phyloP scores from a whole-genome alignment of 1,139 yeast genomes.

The Sugiyamaella novakii region DNA sequence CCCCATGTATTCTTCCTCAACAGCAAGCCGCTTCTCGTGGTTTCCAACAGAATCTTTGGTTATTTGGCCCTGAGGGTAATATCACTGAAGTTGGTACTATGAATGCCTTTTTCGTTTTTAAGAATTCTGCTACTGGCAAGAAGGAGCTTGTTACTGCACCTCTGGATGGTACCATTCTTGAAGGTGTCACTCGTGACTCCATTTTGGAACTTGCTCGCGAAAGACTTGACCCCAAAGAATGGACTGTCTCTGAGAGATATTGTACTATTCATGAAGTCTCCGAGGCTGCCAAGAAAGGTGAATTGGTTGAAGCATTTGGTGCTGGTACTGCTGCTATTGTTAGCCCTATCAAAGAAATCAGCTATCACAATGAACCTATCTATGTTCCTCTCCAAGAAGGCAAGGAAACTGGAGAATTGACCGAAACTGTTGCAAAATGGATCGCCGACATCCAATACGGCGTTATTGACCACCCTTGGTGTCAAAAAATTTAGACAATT shows the following conservation, averaged over 20 bases:
- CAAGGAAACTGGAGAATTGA: conserved; percentile 74
- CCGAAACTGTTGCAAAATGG: conserved; percentile 78
- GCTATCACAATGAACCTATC: conserved; percentile 72
- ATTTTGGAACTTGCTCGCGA: conserved; percentile 73
- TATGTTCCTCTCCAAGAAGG: conserved; percentile 78
- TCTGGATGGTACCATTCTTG: conserved; percentile 92
- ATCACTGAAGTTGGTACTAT: conserved; percentile 97
- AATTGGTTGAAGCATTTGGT: conserved; percentile 92
- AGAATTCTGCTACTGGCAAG: conserved; percentile 67
- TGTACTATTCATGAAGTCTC: conserved; percentile 78
- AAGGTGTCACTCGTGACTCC: conserved; percentile 96
- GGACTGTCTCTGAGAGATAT: conserved; percentile 81
- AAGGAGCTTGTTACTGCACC: conserved; percentile 96
- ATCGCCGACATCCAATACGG: conserved; percentile 90
- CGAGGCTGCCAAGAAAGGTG: conserved; percentile 75
- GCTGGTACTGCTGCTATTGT: conserved; percentile 99
- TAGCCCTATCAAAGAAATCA: conserved; percentile 86
- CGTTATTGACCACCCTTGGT: conserved; percentile 59
- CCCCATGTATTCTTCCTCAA: conserved; percentile 91
- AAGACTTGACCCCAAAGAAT: conserved; percentile 68
- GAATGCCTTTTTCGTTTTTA: conserved; percentile 88
- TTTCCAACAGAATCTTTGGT: conserved; percentile 93
- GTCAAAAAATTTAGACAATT: conserved; percentile 39
- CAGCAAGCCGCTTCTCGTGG: conserved; percentile 85
- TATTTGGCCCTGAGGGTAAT: conserved; percentile 85